Evolutionary conservation across 768 basidiomycete genomes (phyloP).

Genomic region (Tricholoma hemisulphureum): DNA sequence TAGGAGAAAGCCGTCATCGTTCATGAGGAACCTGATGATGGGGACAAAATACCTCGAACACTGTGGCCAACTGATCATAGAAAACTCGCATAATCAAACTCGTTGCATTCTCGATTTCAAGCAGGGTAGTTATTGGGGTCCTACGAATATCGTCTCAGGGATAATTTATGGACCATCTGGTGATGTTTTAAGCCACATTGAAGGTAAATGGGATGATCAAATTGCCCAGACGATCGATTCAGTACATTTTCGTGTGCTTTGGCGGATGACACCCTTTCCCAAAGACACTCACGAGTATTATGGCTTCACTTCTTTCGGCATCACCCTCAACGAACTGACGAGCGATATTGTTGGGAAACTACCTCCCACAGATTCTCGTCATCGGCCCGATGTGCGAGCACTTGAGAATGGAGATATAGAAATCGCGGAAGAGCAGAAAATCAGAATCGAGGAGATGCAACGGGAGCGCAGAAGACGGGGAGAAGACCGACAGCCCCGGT

Average conservation of each 20-base stretch:
- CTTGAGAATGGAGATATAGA: conserved; percentile 77
- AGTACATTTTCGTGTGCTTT: conserved; percentile 71
- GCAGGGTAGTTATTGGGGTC: conserved; percentile 80
- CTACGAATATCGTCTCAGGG: conserved; percentile 71
- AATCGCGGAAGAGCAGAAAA: conserved; percentile 70
- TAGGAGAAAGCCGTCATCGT: conserved; percentile 86
- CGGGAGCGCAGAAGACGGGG: conserved; percentile 65
- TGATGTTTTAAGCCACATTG: conserved; percentile 58
- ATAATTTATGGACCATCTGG: conserved; percentile 53
- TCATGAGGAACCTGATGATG: conserved; percentile 86
- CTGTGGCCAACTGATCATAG: conserved; percentile 73
- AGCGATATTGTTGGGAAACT: conserved; percentile 59
- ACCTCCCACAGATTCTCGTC: conserved; percentile 79
- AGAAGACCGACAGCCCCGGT: conserved; percentile 59
- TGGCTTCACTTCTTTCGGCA: conserved; percentile 78
- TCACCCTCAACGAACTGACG: conserved; percentile 80
- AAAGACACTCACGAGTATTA: conserved; percentile 71
- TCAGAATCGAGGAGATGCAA: conserved; percentile 71
- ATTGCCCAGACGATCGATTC: conserved; percentile 66
- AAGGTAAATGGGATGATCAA: conserved; percentile 89
- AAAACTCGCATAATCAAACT: conserved; percentile 53
- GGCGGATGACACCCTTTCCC: conserved; percentile 74
- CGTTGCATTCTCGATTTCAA: conserved; percentile 82
- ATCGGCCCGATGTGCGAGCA: conserved; percentile 78
- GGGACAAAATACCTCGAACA: conserved; percentile 91